Evolutionary conservation across 768 basidiomycete species (phyloP).

Genomic region (Clathrus columnatus): DNA sequence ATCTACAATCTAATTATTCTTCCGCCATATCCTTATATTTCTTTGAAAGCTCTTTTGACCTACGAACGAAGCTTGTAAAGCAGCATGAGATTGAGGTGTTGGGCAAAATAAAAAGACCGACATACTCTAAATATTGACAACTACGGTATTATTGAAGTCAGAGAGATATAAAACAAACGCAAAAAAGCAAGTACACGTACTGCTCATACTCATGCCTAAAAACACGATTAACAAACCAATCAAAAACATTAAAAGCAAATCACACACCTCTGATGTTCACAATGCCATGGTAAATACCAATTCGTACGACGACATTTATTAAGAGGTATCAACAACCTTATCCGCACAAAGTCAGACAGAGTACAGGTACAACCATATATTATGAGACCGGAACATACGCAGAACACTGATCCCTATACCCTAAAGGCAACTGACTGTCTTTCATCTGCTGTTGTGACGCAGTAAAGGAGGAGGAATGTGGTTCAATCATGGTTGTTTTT

Average conservation of each 20-base stretch:
- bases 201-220: conserved; percentile 33
- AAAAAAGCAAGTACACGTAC: conserved; percentile 19
- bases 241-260: not conserved
- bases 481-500: not conserved
- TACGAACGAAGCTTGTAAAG: conserved; percentile 61
- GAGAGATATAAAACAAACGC: not conserved
- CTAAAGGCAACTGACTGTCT: conserved; percentile 61
- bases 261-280: conserved; percentile 79
- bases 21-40: conserved; percentile 45
- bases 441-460: conserved; percentile 83
- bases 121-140: conserved; percentile 94
- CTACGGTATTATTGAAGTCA: conserved; percentile 29
- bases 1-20: conserved; percentile 9
- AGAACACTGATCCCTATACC: conserved; percentile 86
- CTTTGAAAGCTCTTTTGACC: conserved; percentile 79
- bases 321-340: conserved; percentile 75
- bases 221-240: not conserved
- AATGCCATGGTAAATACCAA: conserved; percentile 85
- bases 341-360: conserved; percentile 6
- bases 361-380: not conserved
- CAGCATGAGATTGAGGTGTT: conserved; percentile 6
- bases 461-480: conserved; percentile 64
- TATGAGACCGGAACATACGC: conserved; percentile 44
- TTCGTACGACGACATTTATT: conserved; percentile 78
- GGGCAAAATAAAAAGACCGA: conserved; percentile 14